Conservation (phyloP, 2,329 filamentous ascomycete species). For the Penicillium psychrosexuale region DNA sequence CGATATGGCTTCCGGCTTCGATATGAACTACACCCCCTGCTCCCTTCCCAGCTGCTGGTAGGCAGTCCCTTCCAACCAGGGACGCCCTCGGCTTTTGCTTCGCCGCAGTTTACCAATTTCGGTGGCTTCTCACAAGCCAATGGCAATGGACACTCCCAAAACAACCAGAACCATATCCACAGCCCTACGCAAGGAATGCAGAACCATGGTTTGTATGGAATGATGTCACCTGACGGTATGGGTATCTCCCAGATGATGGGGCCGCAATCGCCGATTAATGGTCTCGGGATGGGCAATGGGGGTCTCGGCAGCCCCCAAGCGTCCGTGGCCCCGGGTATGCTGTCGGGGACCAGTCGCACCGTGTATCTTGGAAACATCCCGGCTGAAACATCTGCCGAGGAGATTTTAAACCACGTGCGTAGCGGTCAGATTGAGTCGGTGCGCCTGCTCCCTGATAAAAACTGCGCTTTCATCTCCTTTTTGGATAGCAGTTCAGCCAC, state of each 20-base stretch:
- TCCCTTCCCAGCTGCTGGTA: constrained; percentile 89
- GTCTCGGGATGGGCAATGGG: constrained; percentile 63
- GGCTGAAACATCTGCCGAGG: constrained; percentile 93
- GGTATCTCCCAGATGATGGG: constrained; percentile 76
- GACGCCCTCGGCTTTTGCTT: constrained; percentile 83
- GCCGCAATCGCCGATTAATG: constrained; percentile 80
- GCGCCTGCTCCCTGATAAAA: constrained; percentile 93
- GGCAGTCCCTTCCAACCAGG: constrained; percentile 97
- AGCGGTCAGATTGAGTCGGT: constrained; percentile 99
- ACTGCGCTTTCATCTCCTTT: constrained; percentile 99
- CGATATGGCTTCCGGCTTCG: constrained; percentile 82
- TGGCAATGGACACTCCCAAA: constrained; percentile 52
- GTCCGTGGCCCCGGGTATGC: constrained; percentile 72
- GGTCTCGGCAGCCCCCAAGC: constrained; percentile 65
- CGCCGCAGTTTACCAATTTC: constrained; percentile 85
- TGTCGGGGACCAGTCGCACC: constrained; percentile 89
- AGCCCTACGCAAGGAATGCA: constrained; percentile 73
- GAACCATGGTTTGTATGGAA: constrained; percentile 71
- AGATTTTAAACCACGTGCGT: constrained; percentile 91
- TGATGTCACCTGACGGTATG: constrained; percentile 82
- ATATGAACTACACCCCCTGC: constrained; percentile 97
- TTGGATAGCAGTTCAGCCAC: constrained; percentile 95
- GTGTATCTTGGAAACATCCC: constrained; percentile 98
- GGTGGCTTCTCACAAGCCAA: constrained; percentile 68
- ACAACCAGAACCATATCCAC: constrained; percentile 58